A percentile compares a stretch with the other conserved stretches of the same genome.
Evolutionary conservation across 192 early-diverging fungal genomes (phyloP).

Genomic region (Pecoramyces ruminantium): DNA sequence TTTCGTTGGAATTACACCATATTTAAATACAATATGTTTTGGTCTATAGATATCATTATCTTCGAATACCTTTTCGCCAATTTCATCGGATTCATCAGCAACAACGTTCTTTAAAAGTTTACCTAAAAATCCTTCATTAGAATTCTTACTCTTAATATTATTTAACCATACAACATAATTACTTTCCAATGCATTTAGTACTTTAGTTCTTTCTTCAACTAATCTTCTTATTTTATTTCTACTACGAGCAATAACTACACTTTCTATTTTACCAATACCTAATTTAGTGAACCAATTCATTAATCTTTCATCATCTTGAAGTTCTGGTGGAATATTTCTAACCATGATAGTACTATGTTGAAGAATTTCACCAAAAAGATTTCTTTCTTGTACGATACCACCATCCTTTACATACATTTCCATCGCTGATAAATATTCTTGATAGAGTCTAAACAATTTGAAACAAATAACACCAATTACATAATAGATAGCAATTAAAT

Average conservation of each 20-base stretch:
- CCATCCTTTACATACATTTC: background rate
- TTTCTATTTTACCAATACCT: conserved; percentile 21
- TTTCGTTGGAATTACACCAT: background rate
- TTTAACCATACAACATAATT: background rate
- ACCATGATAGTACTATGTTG: conserved; percentile 27
- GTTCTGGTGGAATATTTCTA: conserved; percentile 18
- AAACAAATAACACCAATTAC: background rate
- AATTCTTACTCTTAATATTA: background rate
- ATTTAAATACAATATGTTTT: background rate
- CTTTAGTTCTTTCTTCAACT: background rate
- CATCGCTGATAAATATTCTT: background rate
- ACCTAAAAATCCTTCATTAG: background rate
- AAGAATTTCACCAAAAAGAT: conserved; percentile 12
- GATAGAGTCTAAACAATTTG: background rate
- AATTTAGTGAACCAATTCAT: conserved; percentile 20
- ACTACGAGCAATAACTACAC: conserved; percentile 10
- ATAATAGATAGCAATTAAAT: background rate
- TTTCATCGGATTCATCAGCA: background rate
- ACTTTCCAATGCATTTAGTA: background rate
- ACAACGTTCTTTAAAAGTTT: background rate
- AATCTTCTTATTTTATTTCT: background rate
- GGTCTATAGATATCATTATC: background rate
- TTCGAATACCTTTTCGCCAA: background rate
- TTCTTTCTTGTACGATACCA: background rate
- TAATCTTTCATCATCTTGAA: conserved; percentile 18